Percentiles rank a stretch among this genome's conserved stretches.
Evolutionary conservation across 352 stramenopile species (phyloP).

Genomic region (Thraustochytrium striatum): DNA sequence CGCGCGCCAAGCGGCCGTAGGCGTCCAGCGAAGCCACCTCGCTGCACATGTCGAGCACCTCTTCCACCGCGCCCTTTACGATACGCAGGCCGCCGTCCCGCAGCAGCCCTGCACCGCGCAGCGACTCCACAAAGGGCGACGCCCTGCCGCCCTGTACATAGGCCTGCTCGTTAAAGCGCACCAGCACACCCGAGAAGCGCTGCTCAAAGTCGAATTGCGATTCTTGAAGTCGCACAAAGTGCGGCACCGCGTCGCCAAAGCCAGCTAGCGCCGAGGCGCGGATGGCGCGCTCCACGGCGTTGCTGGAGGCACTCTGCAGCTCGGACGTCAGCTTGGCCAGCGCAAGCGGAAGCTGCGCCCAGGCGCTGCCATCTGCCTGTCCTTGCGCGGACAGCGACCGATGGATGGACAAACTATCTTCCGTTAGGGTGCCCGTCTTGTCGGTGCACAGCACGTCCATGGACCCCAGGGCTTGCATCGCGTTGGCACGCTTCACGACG

Average conservation of each 20-base stretch:
- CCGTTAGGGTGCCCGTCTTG: constrained; percentile 90
- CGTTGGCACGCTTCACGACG: constrained; percentile 80
- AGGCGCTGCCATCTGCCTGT: neutral
- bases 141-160: neutral
- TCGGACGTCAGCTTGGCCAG: constrained; percentile 12
- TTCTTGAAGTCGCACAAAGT: too few relatives aligned
- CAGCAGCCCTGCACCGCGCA: neutral
- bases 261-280: neutral
- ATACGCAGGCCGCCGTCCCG: neutral
- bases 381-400: constrained; percentile 9
- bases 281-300: constrained; percentile 26
- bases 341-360: neutral
- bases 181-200: constrained; percentile 1
- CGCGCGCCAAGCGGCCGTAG: too few relatives aligned
- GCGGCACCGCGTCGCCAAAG: constrained; percentile 39
- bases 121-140: neutral
- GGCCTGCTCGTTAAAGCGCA: neutral
- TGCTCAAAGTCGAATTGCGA: constrained; percentile 46
- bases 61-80: constrained; percentile 26
- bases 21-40: neutral
- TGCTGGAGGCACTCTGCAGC: neutral
- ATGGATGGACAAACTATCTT: constrained; percentile 88
- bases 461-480: constrained; percentile 82
- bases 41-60: constrained; percentile 18
- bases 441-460: constrained; percentile 92